A percentile compares a stretch with the other conserved stretches of the same genome.
Evolutionary conservation across 352 stramenopile species (phyloP).

Genomic region (Globisporangium perplexum): DNA sequence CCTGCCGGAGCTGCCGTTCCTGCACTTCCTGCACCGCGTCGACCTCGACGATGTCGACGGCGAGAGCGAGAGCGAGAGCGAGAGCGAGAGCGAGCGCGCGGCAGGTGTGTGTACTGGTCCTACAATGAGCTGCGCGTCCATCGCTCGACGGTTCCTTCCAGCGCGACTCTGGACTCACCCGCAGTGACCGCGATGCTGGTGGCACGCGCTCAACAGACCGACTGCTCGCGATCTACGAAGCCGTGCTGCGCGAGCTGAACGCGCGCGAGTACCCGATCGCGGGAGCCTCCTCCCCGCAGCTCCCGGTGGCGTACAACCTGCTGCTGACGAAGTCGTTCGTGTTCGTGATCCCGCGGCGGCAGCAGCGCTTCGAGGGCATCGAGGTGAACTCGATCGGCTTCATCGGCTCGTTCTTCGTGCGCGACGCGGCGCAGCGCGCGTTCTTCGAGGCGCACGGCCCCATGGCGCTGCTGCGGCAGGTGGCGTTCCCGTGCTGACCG

Average conservation of each 20-base stretch:
- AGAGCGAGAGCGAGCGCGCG: constrained; percentile 34
- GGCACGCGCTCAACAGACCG: constrained; percentile 11
- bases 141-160: too few species aligned
- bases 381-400: constrained; percentile 86
- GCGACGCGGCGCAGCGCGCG: constrained; percentile 48
- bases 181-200: neutral
- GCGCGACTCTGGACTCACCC: neutral
- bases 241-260: constrained; percentile 45
- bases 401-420: constrained; percentile 75
- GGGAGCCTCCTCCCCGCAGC: neutral
- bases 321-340: constrained; percentile 70
- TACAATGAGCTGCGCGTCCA: too few species aligned
- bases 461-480: constrained; percentile 52
- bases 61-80: constrained; percentile 32
- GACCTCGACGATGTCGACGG: constrained; percentile 16
- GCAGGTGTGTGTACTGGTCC: constrained; percentile 33
- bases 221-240: constrained; percentile 37
- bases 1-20: constrained; percentile 59
- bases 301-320: constrained; percentile 68
- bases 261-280: constrained; percentile 22
- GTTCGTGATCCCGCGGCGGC: constrained; percentile 59
- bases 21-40: constrained; percentile 68
- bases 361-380: constrained; percentile 47
- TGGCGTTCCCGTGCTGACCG: constrained; percentile 41
- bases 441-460: constrained; percentile 41